Conservation (phyloP, 192 early-diverging fungal species). For the Coemansia sp. region DNA sequence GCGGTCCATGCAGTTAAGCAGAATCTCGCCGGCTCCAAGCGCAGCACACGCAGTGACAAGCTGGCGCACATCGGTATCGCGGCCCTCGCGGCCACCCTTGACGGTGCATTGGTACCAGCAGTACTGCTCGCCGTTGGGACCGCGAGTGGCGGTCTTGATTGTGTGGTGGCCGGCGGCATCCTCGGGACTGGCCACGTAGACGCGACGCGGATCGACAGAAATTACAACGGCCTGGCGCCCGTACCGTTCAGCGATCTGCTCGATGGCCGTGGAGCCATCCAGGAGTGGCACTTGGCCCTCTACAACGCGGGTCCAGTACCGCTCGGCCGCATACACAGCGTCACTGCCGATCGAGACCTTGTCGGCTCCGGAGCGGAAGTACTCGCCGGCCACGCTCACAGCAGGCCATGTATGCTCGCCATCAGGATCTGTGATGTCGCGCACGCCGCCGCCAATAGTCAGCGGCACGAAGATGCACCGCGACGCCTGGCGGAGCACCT, state of each 20-base stretch:
- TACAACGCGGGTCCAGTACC: slow-evolving; percentile 62
- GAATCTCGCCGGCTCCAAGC: slow-evolving; percentile 94
- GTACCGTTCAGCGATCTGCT: slow-evolving; percentile 91
- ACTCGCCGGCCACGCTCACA: slow-evolving; percentile 96
- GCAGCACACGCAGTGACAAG: slow-evolving; percentile 83
- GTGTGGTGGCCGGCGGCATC: slow-evolving; percentile 71
- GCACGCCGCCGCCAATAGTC: slow-evolving; percentile 98
- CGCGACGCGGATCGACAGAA: slow-evolving; percentile 93
- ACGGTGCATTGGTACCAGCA: slow-evolving; percentile 99
- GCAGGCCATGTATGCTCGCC: slow-evolving; percentile 74
- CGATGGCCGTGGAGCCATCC: slow-evolving; percentile 84
- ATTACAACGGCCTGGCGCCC: slow-evolving; percentile 98
- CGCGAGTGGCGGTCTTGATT: slow-evolving; percentile 67
- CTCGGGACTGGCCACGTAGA: slow-evolving; percentile 80
- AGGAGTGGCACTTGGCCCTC: slow-evolving; percentile 22
- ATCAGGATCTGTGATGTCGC: slow-evolving; percentile 86
- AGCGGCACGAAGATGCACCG: slow-evolving; percentile 97
- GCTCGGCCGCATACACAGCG: slow-evolving; percentile 97
- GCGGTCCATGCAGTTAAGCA: slow-evolving; percentile 98
- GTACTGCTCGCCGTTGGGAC: slow-evolving; percentile 89
- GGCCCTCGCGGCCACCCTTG: slow-evolving; percentile 93
- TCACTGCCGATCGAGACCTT: slow-evolving; percentile 99
- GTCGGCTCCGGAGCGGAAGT: slow-evolving; percentile 98
- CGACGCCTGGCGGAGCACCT: slow-evolving; percentile 83
- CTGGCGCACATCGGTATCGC: slow-evolving; percentile 92